These are phyloP conservation scores for Simplicillium aogashimaense DNA, from an alignment of 2,329 filamentous ascomycete species.

Conservation along the genomic window DNA sequence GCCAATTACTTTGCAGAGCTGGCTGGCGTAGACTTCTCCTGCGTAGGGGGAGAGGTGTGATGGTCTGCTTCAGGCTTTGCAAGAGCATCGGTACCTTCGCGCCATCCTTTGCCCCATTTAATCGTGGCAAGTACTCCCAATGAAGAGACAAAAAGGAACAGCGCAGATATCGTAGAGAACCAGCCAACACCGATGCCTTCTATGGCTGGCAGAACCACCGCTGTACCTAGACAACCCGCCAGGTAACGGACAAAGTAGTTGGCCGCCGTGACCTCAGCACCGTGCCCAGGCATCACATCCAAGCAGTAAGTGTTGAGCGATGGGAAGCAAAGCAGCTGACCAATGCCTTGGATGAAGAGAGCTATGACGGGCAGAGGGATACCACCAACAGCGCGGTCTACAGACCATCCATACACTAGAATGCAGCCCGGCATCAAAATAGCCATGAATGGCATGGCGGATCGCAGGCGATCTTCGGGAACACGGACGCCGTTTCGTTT, in stretches of 20 bases:
- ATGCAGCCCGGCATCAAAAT: constrained; percentile 51
- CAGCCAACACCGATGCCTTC: constrained; percentile 68
- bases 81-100: constrained; percentile 21
- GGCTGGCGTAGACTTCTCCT: too few relatives aligned
- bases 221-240: constrained; percentile 61
- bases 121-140: constrained; percentile 25
- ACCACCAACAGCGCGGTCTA: constrained; percentile 39
- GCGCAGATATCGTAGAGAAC: constrained; percentile 58
- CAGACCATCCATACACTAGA: constrained; percentile 49
- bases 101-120: constrained; percentile 28
- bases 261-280: constrained; percentile 66
- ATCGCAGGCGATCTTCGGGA: constrained; percentile 58
- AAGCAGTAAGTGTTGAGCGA: constrained; percentile 72
- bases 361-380: constrained; percentile 56
- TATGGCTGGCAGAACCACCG: constrained; percentile 64
- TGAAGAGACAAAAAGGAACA: constrained; percentile 25
- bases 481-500: constrained; percentile 49
- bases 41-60: neutral
- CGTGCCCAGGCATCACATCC: constrained; percentile 62
- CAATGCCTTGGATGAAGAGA: constrained; percentile 66
- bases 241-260: constrained; percentile 74
- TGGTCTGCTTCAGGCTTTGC: neutral
- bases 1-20: too few relatives aligned
- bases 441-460: constrained; percentile 46
- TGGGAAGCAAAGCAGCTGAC: constrained; percentile 67